A percentile compares a stretch with the other conserved stretches of the same genome.
phyloP scores from a whole-genome alignment of 2,329 filamentous ascomycete species.

The Aspergillus spinulosporus region DNA sequence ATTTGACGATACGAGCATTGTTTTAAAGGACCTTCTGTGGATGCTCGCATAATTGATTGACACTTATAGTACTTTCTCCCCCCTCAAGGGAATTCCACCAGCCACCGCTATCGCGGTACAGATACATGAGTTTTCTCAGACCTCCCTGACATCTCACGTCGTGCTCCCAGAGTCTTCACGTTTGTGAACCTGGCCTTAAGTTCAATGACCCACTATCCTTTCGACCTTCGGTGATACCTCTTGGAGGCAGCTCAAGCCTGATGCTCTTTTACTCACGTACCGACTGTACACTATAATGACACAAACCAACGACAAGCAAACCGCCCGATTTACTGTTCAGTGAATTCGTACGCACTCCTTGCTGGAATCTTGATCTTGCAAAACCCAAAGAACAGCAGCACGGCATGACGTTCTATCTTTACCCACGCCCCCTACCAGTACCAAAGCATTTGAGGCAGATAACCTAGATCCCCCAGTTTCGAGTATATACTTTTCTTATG shows the following conservation, averaged over 20 bases:
- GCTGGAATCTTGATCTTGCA: background rate
- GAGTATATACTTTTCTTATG: slow-evolving; percentile 7
- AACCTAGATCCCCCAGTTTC: slow-evolving; percentile 11
- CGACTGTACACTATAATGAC: background rate
- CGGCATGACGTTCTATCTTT: slow-evolving; percentile 33
- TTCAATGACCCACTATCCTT: background rate
- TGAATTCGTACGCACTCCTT: background rate
- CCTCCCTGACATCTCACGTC: slow-evolving; percentile 3
- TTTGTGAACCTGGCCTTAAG: slow-evolving; percentile 1
- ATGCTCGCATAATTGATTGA: slow-evolving; percentile 8
- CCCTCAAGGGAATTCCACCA: slow-evolving; percentile 27
- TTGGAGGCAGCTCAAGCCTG: background rate
- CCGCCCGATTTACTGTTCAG: background rate
- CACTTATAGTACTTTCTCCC: slow-evolving; percentile 24
- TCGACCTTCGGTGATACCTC: background rate
- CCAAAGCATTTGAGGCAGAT: slow-evolving; percentile 25
- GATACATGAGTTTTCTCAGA: slow-evolving; percentile 10
- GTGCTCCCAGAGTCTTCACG: slow-evolving; percentile 12
- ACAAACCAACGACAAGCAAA: background rate
- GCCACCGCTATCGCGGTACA: slow-evolving; percentile 20
- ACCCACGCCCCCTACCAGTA: slow-evolving; percentile 21
- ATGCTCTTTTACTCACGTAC: background rate
- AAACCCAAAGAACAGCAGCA: slow-evolving; percentile 7
- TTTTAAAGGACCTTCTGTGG: slow-evolving; percentile 1
- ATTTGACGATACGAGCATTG: background rate